A percentile compares a stretch with the other conserved stretches of the same genome.
Conservation (phyloP, 345 rosid genomes). For the Luvunga scandens region DNA sequence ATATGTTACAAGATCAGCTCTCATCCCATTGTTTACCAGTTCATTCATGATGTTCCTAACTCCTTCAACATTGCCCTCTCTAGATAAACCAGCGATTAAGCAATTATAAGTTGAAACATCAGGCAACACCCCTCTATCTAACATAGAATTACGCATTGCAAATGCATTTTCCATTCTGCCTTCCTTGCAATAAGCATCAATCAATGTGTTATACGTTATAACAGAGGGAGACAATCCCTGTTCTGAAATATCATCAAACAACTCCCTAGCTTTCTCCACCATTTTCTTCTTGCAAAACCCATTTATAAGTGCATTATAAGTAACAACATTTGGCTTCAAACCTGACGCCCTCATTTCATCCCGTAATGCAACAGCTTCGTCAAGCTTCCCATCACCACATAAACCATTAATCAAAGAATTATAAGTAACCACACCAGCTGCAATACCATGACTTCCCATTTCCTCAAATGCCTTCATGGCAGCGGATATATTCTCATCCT, state of each 20-base stretch:
- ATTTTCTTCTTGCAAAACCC: conserved; percentile 66
- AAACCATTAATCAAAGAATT: conserved; percentile 60
- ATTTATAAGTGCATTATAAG: conserved; percentile 64
- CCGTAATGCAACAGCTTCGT: too few relatives aligned
- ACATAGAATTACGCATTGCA: conserved; percentile 43
- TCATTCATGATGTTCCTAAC: conserved; percentile 44
- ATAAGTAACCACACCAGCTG: conserved; percentile 55
- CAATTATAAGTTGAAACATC: conserved; percentile 61
- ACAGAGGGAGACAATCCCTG: conserved; percentile 44
- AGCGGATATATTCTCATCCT: conserved; percentile 43
- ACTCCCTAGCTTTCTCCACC: conserved; percentile 52
- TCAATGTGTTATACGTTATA: conserved; percentile 59
- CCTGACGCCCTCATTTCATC: conserved; percentile 34
- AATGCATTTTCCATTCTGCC: conserved; percentile 58
- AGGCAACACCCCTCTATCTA: conserved; percentile 44
- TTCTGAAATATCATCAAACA: conserved; percentile 40
- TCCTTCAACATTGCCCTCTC: conserved; percentile 36
- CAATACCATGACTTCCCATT: conserved; percentile 70
- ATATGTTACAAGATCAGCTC: conserved; percentile 56
- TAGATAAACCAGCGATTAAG: conserved; percentile 76
- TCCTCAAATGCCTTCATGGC: conserved; percentile 8
- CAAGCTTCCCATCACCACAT: too few relatives aligned
- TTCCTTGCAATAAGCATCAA: conserved; percentile 66
- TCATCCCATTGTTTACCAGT: conserved; percentile 42
- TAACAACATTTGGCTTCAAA: conserved; percentile 50